These are phyloP conservation scores for Aspergillus sclerotioniger DNA, from an alignment of 495 filamentous ascomycete genomes.

Conservation along the genomic window DNA sequence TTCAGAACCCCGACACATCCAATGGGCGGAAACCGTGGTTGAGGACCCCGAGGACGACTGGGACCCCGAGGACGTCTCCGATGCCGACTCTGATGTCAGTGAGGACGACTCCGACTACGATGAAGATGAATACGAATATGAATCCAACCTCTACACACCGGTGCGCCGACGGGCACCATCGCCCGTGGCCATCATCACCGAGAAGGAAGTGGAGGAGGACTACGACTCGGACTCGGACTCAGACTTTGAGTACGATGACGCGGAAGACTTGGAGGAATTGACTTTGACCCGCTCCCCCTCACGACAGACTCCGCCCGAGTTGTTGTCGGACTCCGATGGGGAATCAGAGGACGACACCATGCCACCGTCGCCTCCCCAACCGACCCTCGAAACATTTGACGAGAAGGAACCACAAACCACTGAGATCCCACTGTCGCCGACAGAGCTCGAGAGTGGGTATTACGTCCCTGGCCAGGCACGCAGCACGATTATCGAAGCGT, in stretches of 20 bases:
- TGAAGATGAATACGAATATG: conserved; percentile 57
- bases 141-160: conserved; percentile 37
- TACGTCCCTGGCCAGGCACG: conserved; percentile 53
- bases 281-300: conserved; percentile 72
- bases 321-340: conserved; percentile 64
- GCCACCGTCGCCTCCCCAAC: conserved; percentile 78
- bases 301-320: conserved; percentile 73
- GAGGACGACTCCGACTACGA: conserved; percentile 54
- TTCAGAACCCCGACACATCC: conserved; percentile 67
- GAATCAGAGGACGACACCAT: conserved; percentile 74
- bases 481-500: conserved; percentile 44
- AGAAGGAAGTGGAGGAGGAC: conserved; percentile 46
- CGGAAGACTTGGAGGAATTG: conserved; percentile 63
- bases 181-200: conserved; percentile 36
- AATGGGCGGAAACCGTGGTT: conserved; percentile 80
- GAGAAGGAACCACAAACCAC: conserved; percentile 62
- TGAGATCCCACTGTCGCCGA: conserved; percentile 43
- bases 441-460: conserved; percentile 58
- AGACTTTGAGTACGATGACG: conserved; percentile 61
- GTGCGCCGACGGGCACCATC: conserved; percentile 40
- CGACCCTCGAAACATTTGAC: conserved; percentile 64
- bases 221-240: conserved; percentile 53
- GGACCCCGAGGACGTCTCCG: conserved; percentile 61
- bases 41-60: conserved; percentile 74
- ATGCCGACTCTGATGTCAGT: conserved; percentile 51